These are phyloP conservation scores for Solanum chilense DNA, from an alignment of 257 asterid species.

Conservation along the genomic window DNA sequence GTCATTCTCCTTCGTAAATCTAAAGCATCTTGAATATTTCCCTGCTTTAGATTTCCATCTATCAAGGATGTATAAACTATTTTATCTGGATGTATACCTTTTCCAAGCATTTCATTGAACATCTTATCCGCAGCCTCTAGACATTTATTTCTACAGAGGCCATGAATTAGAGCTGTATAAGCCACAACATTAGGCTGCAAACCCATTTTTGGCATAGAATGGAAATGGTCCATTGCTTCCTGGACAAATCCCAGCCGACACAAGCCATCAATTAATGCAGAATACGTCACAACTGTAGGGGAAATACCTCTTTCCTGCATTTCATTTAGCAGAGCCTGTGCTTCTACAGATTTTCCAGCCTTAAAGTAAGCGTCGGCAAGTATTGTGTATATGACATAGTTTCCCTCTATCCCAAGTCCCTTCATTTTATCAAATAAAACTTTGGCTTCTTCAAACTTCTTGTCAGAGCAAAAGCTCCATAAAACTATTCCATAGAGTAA, in stretches of 20 bases:
- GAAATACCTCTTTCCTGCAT: conserved; percentile 55
- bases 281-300: conserved; percentile 55
- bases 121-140: conserved; percentile 52
- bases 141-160: conserved; percentile 50
- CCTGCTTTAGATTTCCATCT: conserved; percentile 57
- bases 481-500: conserved; percentile 62
- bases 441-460: conserved; percentile 57
- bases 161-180: conserved; percentile 66
- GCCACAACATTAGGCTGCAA: conserved; percentile 56
- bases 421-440: conserved; percentile 57
- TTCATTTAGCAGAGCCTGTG: conserved; percentile 45
- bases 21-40: conserved; percentile 57
- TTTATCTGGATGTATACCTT: conserved; percentile 60
- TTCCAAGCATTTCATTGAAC: conserved; percentile 53
- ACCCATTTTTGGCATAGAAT: conserved; percentile 34
- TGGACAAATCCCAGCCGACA: conserved; percentile 61
- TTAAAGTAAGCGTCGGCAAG: conserved; percentile 66
- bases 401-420: conserved; percentile 35
- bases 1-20: conserved; percentile 51
- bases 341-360: conserved; percentile 60
- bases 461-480: conserved; percentile 71
- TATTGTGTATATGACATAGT: conserved; percentile 56
- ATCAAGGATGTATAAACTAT: conserved; percentile 58
- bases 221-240: conserved; percentile 56
- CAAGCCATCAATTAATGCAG: conserved; percentile 54